A percentile compares a stretch with the other conserved stretches of the same genome.
phyloP scores from a whole-genome alignment of 306 rosid species.

The Mucuna pruriens region DNA sequence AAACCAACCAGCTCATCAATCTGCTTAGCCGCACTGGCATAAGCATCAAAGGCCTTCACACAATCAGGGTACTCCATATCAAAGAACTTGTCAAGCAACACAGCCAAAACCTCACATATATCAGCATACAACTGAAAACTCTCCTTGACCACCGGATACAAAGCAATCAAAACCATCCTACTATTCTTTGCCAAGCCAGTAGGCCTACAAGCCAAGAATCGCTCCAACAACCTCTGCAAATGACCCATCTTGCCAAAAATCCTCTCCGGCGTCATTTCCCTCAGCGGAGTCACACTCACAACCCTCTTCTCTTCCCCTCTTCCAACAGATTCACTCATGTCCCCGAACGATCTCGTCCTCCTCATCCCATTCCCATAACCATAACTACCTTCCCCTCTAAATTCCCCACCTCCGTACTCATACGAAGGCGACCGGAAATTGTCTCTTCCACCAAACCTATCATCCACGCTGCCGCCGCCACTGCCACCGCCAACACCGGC shows the following conservation, averaged over 20 bases:
- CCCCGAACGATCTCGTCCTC: constrained; percentile 86
- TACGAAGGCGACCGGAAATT: constrained; percentile 81
- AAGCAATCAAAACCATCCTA: constrained; percentile 81
- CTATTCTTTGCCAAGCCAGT: constrained; percentile 89
- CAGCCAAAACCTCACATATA: constrained; percentile 88
- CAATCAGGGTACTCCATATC: constrained; percentile 95
- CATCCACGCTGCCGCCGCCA: constrained; percentile 38
- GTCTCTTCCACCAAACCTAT: constrained; percentile 65
- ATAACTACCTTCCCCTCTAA: constrained; percentile 55
- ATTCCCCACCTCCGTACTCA: constrained; percentile 62
- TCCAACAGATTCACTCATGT: constrained; percentile 61
- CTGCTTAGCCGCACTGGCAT: constrained; percentile 92
- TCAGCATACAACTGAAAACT: constrained; percentile 92
- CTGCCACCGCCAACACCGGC: constrained; percentile 8
- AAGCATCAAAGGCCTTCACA: constrained; percentile 91
- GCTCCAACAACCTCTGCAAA: constrained; percentile 87
- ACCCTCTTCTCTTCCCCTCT: constrained; percentile 57
- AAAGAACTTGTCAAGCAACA: constrained; percentile 89
- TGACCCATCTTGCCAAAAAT: constrained; percentile 88
- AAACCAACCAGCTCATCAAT: constrained; percentile 80
- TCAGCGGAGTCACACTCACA: constrained; percentile 78
- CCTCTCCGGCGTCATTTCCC: constrained; percentile 91
- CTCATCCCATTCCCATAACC: constrained; percentile 74
- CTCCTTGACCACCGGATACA: constrained; percentile 88
- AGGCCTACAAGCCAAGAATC: constrained; percentile 89